Evolutionary conservation across 768 basidiomycete species (phyloP).

Genomic region (Piloderma croceum): DNA sequence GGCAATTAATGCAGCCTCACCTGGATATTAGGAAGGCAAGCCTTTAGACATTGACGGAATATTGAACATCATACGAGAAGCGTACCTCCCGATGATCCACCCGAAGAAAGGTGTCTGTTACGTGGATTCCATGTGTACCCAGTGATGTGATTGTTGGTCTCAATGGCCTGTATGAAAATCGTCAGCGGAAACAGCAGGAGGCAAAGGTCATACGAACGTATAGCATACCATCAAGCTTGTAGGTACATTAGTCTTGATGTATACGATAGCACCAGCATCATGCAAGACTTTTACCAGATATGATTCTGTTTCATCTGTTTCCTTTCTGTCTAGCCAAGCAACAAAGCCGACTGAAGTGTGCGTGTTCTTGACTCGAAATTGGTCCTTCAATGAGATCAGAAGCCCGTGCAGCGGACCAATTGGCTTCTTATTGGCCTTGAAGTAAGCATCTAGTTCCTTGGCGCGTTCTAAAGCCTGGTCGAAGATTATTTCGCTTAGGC

Average conservation of each 20-base stretch:
- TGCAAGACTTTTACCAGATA: constrained; percentile 48
- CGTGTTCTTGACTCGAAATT: too few relatives aligned
- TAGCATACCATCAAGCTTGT: constrained; percentile 55
- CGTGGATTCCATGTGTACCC: constrained; percentile 59
- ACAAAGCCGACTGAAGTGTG: too few relatives aligned
- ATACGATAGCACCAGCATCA: constrained; percentile 52
- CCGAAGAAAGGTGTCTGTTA: constrained; percentile 49
- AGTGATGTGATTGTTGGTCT: constrained; percentile 58
- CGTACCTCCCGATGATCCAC: constrained; percentile 65
- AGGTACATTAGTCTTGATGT: constrained; percentile 51
- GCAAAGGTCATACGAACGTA: constrained; percentile 19
- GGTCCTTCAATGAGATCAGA: constrained; percentile 39
- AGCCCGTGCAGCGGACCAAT: constrained; percentile 49
- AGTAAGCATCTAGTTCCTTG: constrained; percentile 42
- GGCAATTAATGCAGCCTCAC: constrained; percentile 59
- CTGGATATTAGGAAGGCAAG: too few relatives aligned
- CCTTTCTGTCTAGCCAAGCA: too few relatives aligned
- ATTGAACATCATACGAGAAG: too few relatives aligned
- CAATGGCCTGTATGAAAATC: too few relatives aligned
- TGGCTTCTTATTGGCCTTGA: constrained; percentile 39
- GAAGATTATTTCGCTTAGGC: constrained; percentile 54
- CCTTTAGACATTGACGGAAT: too few relatives aligned
- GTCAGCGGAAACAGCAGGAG: constrained; percentile 14
- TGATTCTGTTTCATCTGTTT: too few relatives aligned
- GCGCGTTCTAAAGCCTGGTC: constrained; percentile 46